Conservation (phyloP, 768 basidiomycete genomes). For the Macrolepiota dolichaula region DNA sequence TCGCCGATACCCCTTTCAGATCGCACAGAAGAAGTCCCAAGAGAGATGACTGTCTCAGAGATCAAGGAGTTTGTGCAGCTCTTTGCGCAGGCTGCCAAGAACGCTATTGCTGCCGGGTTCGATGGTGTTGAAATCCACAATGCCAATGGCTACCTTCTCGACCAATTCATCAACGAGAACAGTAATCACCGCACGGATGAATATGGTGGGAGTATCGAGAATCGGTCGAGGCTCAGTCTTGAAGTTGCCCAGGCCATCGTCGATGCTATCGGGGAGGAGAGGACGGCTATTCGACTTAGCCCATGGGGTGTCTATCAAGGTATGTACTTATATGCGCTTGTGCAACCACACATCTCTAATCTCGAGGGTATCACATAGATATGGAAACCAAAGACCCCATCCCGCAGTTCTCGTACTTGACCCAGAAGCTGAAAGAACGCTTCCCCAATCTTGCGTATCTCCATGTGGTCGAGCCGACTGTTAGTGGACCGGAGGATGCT, state of each 20-base stretch:
- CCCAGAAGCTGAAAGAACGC: slow-evolving; percentile 30
- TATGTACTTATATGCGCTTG: slow-evolving; percentile 14
- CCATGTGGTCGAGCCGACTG: slow-evolving; percentile 43
- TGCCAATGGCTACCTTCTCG: slow-evolving; percentile 46
- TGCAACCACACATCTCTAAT: slow-evolving; percentile 10
- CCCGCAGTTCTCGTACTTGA: slow-evolving; percentile 52
- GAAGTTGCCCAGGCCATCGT: slow-evolving; percentile 52
- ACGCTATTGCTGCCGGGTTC: slow-evolving; percentile 61
- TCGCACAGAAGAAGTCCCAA: slow-evolving; percentile 1
- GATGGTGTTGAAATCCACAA: slow-evolving; percentile 50
- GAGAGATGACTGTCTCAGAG: slow-evolving; percentile 42
- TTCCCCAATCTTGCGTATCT: slow-evolving; percentile 50
- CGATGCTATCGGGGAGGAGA: slow-evolving; percentile 48
- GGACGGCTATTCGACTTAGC: slow-evolving; percentile 53
- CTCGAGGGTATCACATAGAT: slow-evolving; percentile 20
- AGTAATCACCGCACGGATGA: slow-evolving; percentile 35
- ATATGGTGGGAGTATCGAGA: slow-evolving; percentile 51
- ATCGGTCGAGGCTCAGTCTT: slow-evolving; percentile 48
- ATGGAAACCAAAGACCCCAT: slow-evolving; percentile 55
- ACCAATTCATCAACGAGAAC: slow-evolving; percentile 62
- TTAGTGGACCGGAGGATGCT: slow-evolving; percentile 9
- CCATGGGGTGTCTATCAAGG: slow-evolving; percentile 49
- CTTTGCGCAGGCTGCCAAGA: slow-evolving; percentile 52
- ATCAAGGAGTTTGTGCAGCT: slow-evolving; percentile 47
- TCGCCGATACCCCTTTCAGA: background rate